Evolutionary conservation across 768 basidiomycete genomes (phyloP).

Genomic region (Collybia sordida): DNA sequence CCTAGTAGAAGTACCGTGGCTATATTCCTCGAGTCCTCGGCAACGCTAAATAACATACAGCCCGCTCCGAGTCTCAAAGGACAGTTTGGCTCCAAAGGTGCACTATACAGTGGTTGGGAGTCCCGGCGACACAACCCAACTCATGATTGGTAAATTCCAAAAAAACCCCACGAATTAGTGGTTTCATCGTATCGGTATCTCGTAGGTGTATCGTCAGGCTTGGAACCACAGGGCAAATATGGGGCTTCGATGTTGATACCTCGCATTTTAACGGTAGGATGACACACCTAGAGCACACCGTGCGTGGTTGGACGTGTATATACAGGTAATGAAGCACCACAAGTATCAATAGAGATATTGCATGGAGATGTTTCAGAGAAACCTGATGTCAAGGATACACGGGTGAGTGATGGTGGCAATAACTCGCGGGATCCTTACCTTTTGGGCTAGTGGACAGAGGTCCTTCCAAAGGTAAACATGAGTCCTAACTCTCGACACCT

Average conservation of each 20-base stretch:
- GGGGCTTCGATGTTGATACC: slow-evolving; percentile 93
- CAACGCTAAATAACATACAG: slow-evolving; percentile 36
- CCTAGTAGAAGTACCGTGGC: slow-evolving; percentile 66
- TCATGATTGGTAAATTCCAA: slow-evolving; percentile 72
- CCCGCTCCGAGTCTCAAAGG: slow-evolving; percentile 88
- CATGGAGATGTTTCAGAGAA: slow-evolving; percentile 39
- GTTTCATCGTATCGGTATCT: neutral
- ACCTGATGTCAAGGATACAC: slow-evolving; percentile 46
- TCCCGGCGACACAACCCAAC: slow-evolving; percentile 82
- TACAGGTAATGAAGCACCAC: slow-evolving; percentile 83
- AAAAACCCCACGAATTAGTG: neutral
- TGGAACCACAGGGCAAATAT: slow-evolving; percentile 70
- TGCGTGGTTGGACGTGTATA: neutral
- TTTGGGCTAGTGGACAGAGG: slow-evolving; percentile 68
- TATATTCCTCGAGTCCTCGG: neutral
- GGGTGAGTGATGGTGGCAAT: slow-evolving; percentile 38
- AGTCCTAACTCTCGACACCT: slow-evolving; percentile 89
- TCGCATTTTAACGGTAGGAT: slow-evolving; percentile 83
- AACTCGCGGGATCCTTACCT: slow-evolving; percentile 8
- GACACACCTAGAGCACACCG: neutral
- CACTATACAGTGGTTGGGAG: slow-evolving; percentile 95
- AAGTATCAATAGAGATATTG: slow-evolving; percentile 70
- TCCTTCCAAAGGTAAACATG: slow-evolving; percentile 73
- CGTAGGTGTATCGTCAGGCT: slow-evolving; percentile 87
- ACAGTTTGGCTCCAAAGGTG: slow-evolving; percentile 96